These are phyloP conservation scores for Fusarium sp. DNA, from an alignment of 2,329 filamentous ascomycete species.

Conservation along the genomic window DNA sequence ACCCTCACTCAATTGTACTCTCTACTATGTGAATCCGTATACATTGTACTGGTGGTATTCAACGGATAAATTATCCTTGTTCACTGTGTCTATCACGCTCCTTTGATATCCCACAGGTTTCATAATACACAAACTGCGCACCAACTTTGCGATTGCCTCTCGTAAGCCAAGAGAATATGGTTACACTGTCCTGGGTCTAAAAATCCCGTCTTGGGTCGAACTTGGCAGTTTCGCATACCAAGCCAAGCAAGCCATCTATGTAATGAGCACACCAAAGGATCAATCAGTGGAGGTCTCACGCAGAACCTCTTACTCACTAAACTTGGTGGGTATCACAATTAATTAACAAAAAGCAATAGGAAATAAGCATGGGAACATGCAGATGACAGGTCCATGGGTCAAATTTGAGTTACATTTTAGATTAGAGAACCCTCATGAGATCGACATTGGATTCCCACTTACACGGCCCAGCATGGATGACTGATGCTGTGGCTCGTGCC, in stretches of 20 bases:
- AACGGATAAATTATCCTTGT: background rate
- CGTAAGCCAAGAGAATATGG: background rate
- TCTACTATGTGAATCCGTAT: background rate
- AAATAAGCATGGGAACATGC: background rate
- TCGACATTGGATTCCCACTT: background rate
- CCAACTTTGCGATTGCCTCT: constrained; percentile 14
- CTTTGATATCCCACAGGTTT: constrained; percentile 16
- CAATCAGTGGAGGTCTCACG: background rate
- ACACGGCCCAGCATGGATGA: background rate
- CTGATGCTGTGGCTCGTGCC: constrained; percentile 1
- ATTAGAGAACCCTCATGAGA: background rate
- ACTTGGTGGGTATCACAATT: background rate
- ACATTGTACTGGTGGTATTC: background rate
- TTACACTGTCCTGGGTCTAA: constrained; percentile 2
- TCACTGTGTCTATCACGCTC: background rate
- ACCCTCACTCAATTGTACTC: background rate
- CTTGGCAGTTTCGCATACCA: constrained; percentile 4
- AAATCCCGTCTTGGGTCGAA: background rate
- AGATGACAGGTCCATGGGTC: background rate
- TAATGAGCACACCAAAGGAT: constrained; percentile 1
- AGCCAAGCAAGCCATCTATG: background rate
- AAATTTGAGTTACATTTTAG: background rate
- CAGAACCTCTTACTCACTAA: background rate
- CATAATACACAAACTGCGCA: constrained; percentile 15
- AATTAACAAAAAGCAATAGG: background rate